These are phyloP conservation scores for Angomonas ambiguus DNA, from an alignment of 208 protist species.

Conservation along the genomic window DNA sequence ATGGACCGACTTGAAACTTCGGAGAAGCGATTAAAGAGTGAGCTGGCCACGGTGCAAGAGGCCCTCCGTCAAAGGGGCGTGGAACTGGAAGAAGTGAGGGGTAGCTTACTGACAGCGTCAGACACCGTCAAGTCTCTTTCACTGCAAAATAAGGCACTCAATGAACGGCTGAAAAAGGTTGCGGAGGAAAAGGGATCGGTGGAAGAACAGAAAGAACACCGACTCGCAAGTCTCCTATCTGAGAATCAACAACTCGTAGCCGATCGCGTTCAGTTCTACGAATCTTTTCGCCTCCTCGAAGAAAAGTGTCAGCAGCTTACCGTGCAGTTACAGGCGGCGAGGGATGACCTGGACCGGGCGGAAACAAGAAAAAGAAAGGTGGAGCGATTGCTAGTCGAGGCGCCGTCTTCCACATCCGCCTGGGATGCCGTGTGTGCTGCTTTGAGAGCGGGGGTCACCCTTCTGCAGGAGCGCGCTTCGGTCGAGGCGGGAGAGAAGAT, in stretches of 20 bases:
- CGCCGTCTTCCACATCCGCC: neutral
- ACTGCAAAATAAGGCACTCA: neutral
- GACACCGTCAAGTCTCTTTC: neutral
- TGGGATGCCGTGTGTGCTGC: neutral
- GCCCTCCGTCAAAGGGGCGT: neutral
- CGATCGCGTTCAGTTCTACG: neutral
- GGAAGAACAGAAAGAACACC: neutral
- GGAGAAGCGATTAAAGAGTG: constrained; percentile 2
- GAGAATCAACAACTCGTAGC: neutral
- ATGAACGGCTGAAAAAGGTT: neutral
- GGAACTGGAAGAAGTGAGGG: constrained; percentile 5
- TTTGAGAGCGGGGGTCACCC: neutral
- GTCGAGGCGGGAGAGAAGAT: neutral
- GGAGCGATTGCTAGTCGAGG: constrained; percentile 7
- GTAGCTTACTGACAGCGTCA: neutral
- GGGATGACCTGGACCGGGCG: constrained; percentile 4
- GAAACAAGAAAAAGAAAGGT: constrained; percentile 2
- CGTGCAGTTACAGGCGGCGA: constrained; percentile 18
- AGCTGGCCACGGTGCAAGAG: neutral
- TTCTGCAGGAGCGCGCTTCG: neutral
- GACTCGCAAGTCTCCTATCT: neutral
- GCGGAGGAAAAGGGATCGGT: neutral
- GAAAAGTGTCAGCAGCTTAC: neutral
- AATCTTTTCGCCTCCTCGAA: neutral
- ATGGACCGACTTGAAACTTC: neutral